Conservation (phyloP, 345 rosid genomes). For the Populus deltoides region DNA sequence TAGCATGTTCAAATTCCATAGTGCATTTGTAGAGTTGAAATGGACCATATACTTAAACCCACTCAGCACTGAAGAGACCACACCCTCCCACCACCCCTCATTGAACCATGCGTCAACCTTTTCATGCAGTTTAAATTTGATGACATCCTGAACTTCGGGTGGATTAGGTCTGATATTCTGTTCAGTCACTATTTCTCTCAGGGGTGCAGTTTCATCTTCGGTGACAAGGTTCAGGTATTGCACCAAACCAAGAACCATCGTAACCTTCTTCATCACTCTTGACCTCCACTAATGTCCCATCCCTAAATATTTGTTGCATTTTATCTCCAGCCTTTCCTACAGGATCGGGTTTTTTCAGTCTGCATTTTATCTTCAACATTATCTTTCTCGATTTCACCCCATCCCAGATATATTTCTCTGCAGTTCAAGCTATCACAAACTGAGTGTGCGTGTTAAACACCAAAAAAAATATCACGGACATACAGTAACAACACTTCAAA, state of each 20-base stretch:
- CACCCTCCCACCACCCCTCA: slow-evolving; percentile 27
- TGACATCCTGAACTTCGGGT: neutral
- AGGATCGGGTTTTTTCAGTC: no score
- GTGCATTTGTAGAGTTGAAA: slow-evolving; percentile 14
- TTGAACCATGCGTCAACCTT: slow-evolving; percentile 23
- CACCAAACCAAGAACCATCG: slow-evolving; percentile 21
- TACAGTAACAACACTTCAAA: neutral
- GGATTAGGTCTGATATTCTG: slow-evolving; percentile 11
- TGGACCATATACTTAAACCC: slow-evolving; percentile 6
- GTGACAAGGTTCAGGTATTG: slow-evolving; percentile 13
- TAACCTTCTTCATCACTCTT: slow-evolving; percentile 25
- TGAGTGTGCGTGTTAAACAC: neutral
- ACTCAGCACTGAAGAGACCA: slow-evolving; percentile 3
- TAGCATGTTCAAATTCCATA: neutral
- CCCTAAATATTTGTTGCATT: slow-evolving; percentile 11
- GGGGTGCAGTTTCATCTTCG: slow-evolving; percentile 15
- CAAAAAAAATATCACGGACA: neutral
- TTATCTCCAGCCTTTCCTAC: slow-evolving; percentile 7
- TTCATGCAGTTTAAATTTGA: slow-evolving; percentile 5
- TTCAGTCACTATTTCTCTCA: slow-evolving; percentile 4
- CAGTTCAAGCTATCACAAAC: slow-evolving; percentile 11
- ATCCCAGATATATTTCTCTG: slow-evolving; percentile 14
- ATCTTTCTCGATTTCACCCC: slow-evolving; percentile 19
- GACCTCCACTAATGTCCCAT: slow-evolving; percentile 13
- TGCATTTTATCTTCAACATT: slow-evolving; percentile 16